Percentiles rank a stretch among this genome's conserved stretches.
Evolutionary conservation across 2,329 filamentous ascomycete species (phyloP).

Genomic region (Nakataea oryzae): DNA sequence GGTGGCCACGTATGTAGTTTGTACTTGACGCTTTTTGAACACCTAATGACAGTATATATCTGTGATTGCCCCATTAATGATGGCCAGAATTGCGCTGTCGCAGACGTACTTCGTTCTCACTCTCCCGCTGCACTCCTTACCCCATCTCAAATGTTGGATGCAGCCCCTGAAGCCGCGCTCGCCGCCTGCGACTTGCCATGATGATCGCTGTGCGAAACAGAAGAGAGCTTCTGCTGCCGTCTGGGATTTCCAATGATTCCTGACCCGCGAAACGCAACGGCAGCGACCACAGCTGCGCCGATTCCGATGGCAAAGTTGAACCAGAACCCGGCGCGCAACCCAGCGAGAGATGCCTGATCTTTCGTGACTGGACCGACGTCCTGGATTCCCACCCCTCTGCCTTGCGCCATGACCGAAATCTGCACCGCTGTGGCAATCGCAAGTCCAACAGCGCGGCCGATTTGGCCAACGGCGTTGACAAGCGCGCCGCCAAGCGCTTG

Average conservation of each 20-base stretch:
- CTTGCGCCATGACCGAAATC: slow-evolving; percentile 45
- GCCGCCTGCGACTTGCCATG: neutral
- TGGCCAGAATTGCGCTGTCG: too few species aligned
- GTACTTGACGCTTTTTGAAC: too few species aligned
- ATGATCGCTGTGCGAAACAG: neutral
- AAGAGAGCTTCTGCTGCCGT: neutral
- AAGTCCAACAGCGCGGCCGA: slow-evolving; percentile 55
- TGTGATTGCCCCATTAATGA: too few species aligned
- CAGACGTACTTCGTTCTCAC: too few species aligned
- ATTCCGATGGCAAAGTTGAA: slow-evolving; percentile 39
- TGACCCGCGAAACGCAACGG: slow-evolving; percentile 37
- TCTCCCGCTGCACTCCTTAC: too few species aligned
- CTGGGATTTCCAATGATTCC: slow-evolving; percentile 33
- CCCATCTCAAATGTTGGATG: too few species aligned
- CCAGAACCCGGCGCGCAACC: slow-evolving; percentile 40
- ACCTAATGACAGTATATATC: too few species aligned
- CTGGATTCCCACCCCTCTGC: slow-evolving; percentile 30
- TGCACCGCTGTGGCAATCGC: slow-evolving; percentile 57
- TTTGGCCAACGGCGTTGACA: slow-evolving; percentile 55
- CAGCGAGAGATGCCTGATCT: slow-evolving; percentile 35
- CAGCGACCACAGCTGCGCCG: slow-evolving; percentile 30
- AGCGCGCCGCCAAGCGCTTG: slow-evolving; percentile 59
- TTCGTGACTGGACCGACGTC: slow-evolving; percentile 30
- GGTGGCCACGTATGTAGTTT: too few species aligned
- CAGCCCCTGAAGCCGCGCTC: neutral